Evolutionary conservation across 805 yeast genomes (phyloP).

Genomic region (Zygosaccharomyces pseudorouxii): DNA sequence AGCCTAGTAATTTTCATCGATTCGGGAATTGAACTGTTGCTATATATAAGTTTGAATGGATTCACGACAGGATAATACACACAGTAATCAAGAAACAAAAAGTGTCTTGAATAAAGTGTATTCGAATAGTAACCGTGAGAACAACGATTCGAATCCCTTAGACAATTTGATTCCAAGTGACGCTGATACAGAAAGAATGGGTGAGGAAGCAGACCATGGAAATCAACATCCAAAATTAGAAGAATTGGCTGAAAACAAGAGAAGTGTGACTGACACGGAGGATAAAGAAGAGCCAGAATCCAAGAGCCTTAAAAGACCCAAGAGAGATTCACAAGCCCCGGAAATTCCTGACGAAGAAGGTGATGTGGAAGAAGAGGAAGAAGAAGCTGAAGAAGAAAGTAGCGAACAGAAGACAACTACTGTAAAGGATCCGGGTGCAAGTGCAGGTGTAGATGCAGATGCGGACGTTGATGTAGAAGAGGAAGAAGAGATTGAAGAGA

Average conservation of each 20-base stretch:
- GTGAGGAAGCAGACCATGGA: constrained; percentile 30
- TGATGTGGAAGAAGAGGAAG: constrained; percentile 16
- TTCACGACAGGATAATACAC: background rate
- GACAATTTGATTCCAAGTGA: constrained; percentile 49
- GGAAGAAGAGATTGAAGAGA: constrained; percentile 18
- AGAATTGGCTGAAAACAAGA: constrained; percentile 23
- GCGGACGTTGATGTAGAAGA: constrained; percentile 22
- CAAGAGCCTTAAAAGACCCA: background rate
- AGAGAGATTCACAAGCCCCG: constrained; percentile 3
- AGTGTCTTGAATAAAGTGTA: constrained; percentile 28
- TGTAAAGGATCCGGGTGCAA: constrained; percentile 20
- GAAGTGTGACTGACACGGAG: constrained; percentile 2
- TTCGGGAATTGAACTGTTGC: background rate
- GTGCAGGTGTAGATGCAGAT: constrained; percentile 14
- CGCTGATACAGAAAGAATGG: constrained; percentile 90
- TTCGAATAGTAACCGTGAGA: constrained; percentile 28
- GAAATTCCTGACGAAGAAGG: constrained; percentile 12
- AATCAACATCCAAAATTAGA: constrained; percentile 4
- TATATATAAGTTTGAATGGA: background rate
- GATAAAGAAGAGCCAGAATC: background rate
- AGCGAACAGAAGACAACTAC: constrained; percentile 13
- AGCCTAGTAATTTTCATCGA: background rate
- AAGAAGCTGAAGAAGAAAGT: constrained; percentile 11
- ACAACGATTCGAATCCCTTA: constrained; percentile 48
- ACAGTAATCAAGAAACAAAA: constrained; percentile 14